Percentiles rank a stretch among this genome's conserved stretches.
Evolutionary conservation across 2,329 filamentous ascomycete genomes (phyloP).

Genomic region (Pyrenophora teres): DNA sequence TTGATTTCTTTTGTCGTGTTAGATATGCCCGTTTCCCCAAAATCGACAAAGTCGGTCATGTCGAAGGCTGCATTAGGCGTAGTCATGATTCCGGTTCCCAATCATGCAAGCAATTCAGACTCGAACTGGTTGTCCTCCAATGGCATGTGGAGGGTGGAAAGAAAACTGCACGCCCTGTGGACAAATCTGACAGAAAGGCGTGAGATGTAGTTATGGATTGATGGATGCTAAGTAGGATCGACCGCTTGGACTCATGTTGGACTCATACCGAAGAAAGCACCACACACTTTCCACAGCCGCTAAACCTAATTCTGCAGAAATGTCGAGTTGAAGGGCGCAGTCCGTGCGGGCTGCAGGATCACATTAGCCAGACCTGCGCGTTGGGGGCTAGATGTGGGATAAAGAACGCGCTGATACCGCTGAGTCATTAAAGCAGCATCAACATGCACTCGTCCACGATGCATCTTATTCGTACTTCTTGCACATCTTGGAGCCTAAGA

Average conservation of each 20-base stretch:
- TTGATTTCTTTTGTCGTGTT: conserved; percentile 23
- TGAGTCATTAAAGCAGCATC: conserved; percentile 13
- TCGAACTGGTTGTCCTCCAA: conserved; percentile 1
- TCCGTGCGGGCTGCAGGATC: conserved; percentile 17
- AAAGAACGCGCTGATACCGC: conserved; percentile 9
- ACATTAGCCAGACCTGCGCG: conserved; percentile 15
- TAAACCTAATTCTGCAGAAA: conserved; percentile 13
- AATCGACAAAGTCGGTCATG: conserved; percentile 48
- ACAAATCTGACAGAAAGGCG: conserved; percentile 27
- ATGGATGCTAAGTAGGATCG: conserved; percentile 17
- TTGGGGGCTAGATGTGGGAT: conserved; percentile 10
- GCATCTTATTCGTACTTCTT: no score
- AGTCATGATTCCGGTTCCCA: conserved; percentile 29
- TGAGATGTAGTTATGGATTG: conserved; percentile 12
- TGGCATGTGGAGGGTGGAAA: conserved; percentile 1
- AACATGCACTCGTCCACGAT: neutral
- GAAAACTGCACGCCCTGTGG: conserved; percentile 25
- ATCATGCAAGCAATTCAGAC: conserved; percentile 1
- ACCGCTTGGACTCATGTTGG: conserved; percentile 12
- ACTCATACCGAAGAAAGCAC: conserved; percentile 8
- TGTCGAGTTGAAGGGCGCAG: conserved; percentile 26
- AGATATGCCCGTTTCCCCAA: conserved; percentile 44
- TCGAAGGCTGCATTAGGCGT: conserved; percentile 33
- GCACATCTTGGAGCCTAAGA: no score
- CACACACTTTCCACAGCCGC: conserved; percentile 9